Percentiles rank a stretch among this genome's conserved stretches.
Evolutionary conservation across 352 stramenopile species (phyloP).

Genomic region (Thraustochytrium sp.): DNA sequence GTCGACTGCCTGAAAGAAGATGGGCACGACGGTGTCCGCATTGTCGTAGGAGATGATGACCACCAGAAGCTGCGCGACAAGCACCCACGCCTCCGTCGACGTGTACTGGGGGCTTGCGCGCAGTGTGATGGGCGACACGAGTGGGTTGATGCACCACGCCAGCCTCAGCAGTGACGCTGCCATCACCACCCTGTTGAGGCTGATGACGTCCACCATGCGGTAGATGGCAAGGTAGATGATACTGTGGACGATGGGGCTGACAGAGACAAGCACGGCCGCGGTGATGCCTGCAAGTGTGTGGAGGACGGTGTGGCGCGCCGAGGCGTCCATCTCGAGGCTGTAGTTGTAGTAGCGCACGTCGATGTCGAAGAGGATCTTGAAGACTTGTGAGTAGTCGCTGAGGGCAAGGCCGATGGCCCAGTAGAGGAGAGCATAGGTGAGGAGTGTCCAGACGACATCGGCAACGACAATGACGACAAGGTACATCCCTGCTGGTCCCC

Average conservation of each 20-base stretch:
- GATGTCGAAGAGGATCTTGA: neutral
- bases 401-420: neutral
- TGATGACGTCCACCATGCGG: neutral
- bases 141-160: neutral
- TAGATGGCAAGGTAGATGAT: neutral
- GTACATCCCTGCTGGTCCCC: neutral
- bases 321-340: neutral
- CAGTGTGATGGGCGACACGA: too few relatives aligned
- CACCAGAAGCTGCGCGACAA: too few relatives aligned
- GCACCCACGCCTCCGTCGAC: too few relatives aligned
- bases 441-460: neutral
- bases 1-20: too few relatives aligned
- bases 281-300: neutral
- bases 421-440: neutral
- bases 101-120: too few relatives aligned
- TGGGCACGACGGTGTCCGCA: too few relatives aligned
- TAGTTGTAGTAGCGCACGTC: neutral
- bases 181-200: neutral
- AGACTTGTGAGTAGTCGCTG: neutral
- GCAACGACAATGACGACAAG: neutral
- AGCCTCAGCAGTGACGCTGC: neutral
- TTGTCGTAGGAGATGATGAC: too few relatives aligned
- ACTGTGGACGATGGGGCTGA: neutral
- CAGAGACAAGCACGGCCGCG: neutral
- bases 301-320: neutral